phyloP scores from a whole-genome alignment of 192 early-diverging fungal genomes.

The Coemansia sp. region DNA sequence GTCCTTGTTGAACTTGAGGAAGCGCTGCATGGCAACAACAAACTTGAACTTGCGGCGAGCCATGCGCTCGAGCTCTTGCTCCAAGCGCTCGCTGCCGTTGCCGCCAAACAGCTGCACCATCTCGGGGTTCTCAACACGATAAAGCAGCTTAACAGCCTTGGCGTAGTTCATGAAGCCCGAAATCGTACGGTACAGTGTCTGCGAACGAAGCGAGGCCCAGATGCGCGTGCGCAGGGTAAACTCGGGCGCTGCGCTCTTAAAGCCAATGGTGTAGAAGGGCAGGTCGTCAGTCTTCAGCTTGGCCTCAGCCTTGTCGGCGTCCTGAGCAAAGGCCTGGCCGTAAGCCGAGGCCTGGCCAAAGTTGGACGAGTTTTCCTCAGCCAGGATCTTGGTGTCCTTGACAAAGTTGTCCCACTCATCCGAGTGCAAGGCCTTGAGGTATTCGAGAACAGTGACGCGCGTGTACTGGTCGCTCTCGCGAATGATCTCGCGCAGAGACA shows the following conservation, averaged over 20 bases:
- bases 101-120: slow-evolving; percentile 63
- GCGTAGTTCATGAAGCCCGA: slow-evolving; percentile 86
- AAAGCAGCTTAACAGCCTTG: slow-evolving; percentile 78
- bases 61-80: slow-evolving; percentile 66
- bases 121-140: slow-evolving; percentile 79
- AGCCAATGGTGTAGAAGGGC: slow-evolving; percentile 78
- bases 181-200: slow-evolving; percentile 84
- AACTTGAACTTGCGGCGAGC: slow-evolving; percentile 79
- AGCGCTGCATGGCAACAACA: slow-evolving; percentile 83
- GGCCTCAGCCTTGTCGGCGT: slow-evolving; percentile 57
- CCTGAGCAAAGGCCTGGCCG: slow-evolving; percentile 53
- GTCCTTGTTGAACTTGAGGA: slow-evolving; percentile 71
- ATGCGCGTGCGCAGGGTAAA: slow-evolving; percentile 82
- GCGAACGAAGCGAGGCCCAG: slow-evolving; percentile 82
- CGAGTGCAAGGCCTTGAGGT: slow-evolving; percentile 72
- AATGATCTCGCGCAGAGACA: slow-evolving; percentile 81
- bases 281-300: slow-evolving; percentile 75
- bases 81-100: slow-evolving; percentile 63
- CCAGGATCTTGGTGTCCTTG: slow-evolving; percentile 78
- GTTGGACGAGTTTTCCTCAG: slow-evolving; percentile 61
- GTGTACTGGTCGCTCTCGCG: slow-evolving; percentile 78
- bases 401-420: slow-evolving; percentile 92
- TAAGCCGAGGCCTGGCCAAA: slow-evolving; percentile 54
- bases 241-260: slow-evolving; percentile 77
- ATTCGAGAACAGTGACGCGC: slow-evolving; percentile 78